Percentiles rank a stretch among this genome's conserved stretches.
These are phyloP conservation scores for Zygnema circumcarinatum DNA, from an alignment of 139 green algal genomes.

Conservation along the genomic window DNA sequence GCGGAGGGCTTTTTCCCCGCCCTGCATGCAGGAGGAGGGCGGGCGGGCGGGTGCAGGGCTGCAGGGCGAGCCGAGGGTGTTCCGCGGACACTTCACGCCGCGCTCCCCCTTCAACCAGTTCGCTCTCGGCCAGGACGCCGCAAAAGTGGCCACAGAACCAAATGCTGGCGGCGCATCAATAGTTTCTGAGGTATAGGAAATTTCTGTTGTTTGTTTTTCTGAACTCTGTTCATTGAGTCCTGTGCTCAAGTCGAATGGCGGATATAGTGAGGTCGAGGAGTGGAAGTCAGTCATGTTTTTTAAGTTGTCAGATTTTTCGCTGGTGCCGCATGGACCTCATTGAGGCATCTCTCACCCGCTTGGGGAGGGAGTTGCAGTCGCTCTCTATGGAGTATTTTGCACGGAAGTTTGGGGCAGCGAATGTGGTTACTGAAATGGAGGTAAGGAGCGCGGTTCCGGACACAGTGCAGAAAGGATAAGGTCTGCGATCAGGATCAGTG, in stretches of 20 bases:
- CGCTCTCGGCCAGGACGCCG: constrained; percentile 6
- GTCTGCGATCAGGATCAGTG: too few species aligned
- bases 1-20: too few species aligned
- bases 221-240: too few species aligned
- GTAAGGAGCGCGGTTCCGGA: constrained; percentile 46
- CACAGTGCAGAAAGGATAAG: constrained; percentile 3
- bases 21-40: too few species aligned
- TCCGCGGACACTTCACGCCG: constrained; percentile 25
- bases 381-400: constrained; percentile 58
- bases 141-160: constrained; percentile 37
- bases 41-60: background rate
- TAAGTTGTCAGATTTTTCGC: too few species aligned
- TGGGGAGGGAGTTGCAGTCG: constrained; percentile 49
- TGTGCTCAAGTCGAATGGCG: too few species aligned
- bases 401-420: constrained; percentile 36
- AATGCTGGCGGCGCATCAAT: constrained; percentile 49
- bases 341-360: too few species aligned
- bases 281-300: too few species aligned
- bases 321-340: too few species aligned
- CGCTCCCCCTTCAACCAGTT: constrained; percentile 42
- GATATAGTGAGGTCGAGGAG: too few species aligned
- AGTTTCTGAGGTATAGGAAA: constrained; percentile 42
- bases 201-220: constrained; percentile 19
- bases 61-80: background rate
- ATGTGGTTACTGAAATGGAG: constrained; percentile 60